Conservation (phyloP, 208 protist species). For the Crithidia sp. region DNA sequence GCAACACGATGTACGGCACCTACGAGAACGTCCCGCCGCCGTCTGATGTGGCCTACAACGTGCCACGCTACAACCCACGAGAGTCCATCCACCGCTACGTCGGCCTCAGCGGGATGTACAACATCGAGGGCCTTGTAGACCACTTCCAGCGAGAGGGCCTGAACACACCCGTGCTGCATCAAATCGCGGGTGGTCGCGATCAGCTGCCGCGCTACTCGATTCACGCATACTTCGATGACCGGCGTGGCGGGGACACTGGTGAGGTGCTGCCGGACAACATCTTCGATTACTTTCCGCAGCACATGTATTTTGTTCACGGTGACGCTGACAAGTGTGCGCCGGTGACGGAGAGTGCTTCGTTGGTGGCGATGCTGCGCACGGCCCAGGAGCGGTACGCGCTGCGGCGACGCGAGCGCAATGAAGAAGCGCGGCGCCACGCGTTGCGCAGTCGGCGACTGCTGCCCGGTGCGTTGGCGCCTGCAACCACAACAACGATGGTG, state of each 20-base stretch:
- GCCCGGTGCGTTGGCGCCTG: conserved; percentile 1
- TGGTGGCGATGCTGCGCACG: conserved; percentile 65
- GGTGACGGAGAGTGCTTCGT: conserved; percentile 65
- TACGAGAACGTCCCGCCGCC: conserved; percentile 35
- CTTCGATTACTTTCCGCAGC: conserved; percentile 79
- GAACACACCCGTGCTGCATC: conserved; percentile 62
- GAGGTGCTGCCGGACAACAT: conserved; percentile 83
- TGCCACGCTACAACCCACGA: conserved; percentile 86
- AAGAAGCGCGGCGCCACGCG: conserved; percentile 40
- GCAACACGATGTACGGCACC: conserved; percentile 35
- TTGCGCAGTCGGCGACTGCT: conserved; percentile 21
- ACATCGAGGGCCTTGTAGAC: conserved; percentile 61
- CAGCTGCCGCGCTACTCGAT: conserved; percentile 69
- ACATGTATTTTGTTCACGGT: conserved; percentile 87
- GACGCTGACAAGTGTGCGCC: conserved; percentile 82
- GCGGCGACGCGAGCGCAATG: conserved; percentile 29
- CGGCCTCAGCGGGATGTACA: conserved; percentile 87
- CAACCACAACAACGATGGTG: not conserved
- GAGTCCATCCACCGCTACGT: conserved; percentile 80
- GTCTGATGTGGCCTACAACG: conserved; percentile 73
- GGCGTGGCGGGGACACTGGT: conserved; percentile 41
- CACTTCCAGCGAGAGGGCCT: conserved; percentile 76
- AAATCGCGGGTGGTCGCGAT: conserved; percentile 64
- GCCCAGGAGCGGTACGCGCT: conserved; percentile 44
- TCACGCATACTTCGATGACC: conserved; percentile 76